A percentile compares a stretch with the other conserved stretches of the same genome.
Evolutionary conservation across 1,284 basidiomycete species (phyloP).

Genomic region (Heterobasidion occidentale): DNA sequence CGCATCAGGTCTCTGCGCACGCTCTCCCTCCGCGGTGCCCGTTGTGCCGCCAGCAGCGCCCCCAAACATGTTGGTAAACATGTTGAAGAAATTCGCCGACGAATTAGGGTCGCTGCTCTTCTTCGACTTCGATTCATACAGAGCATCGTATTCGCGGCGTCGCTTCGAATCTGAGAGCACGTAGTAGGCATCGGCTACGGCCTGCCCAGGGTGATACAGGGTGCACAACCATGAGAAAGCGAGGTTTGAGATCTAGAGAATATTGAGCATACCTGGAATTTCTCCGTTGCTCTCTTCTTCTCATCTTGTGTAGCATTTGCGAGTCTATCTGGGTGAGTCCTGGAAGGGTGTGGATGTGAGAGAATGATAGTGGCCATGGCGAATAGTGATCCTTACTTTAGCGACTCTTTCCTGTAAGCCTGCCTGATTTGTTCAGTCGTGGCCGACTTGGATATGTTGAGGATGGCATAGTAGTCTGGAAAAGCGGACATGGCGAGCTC

Average conservation of each 20-base stretch:
- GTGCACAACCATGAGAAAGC: not conserved
- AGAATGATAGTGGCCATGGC: not conserved
- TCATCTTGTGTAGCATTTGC: conserved; percentile 68
- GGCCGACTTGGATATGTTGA: conserved; percentile 51
- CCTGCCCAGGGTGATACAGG: conserved; percentile 30
- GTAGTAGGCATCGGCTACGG: conserved; percentile 94
- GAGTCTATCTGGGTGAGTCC: conserved; percentile 87
- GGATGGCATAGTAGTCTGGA: conserved; percentile 70
- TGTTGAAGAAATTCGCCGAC: conserved; percentile 70
- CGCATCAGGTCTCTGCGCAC: conserved; percentile 58
- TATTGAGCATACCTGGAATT: conserved; percentile 53
- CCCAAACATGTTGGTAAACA: conserved; percentile 67
- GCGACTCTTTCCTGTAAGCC: conserved; percentile 79
- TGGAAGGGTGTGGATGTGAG: conserved; percentile 19
- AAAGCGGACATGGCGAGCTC: conserved; percentile 45
- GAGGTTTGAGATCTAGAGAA: not conserved
- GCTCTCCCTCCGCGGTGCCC: conserved; percentile 21
- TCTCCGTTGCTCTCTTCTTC: conserved; percentile 70
- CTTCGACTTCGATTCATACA: conserved; percentile 49
- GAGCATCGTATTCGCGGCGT: conserved; percentile 74
- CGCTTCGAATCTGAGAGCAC: conserved; percentile 81
- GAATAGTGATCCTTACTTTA: conserved; percentile 31
- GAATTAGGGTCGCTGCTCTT: conserved; percentile 56
- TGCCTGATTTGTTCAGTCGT: conserved; percentile 68
- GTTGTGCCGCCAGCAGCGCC: conserved; percentile 23